Percentiles rank a stretch among this genome's conserved stretches.
These are phyloP conservation scores for Epichloe gansuensis DNA, from an alignment of 2,329 filamentous ascomycete genomes.

Conservation along the genomic window DNA sequence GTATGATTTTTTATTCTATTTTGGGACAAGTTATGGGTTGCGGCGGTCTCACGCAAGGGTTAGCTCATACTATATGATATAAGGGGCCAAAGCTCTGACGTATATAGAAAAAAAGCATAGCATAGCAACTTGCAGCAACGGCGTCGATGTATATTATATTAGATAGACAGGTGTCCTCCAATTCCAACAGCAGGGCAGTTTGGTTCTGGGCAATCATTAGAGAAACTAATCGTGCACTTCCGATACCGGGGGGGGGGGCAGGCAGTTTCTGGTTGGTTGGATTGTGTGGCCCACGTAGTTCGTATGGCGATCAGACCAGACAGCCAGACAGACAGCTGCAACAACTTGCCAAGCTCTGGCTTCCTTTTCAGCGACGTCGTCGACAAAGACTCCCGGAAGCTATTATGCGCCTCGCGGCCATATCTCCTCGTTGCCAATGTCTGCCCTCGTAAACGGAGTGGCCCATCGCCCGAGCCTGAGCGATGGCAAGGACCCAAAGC, in stretches of 20 bases:
- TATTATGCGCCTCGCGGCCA: conserved; percentile 31
- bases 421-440: conserved; percentile 32
- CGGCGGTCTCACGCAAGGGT: background rate
- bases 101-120: background rate
- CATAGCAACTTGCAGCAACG: background rate
- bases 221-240: no score
- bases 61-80: background rate
- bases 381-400: conserved; percentile 18
- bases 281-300: background rate
- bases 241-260: no score
- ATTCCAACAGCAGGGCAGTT: background rate
- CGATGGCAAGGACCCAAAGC: conserved; percentile 15
- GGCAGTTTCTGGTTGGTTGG: background rate
- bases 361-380: background rate
- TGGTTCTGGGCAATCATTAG: no score
- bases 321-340: background rate
- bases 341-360: background rate
- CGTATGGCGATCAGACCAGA: background rate
- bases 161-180: background rate
- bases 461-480: conserved; percentile 20
- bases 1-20: conserved; percentile 29
- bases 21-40: background rate
- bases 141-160: background rate
- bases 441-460: conserved; percentile 32
- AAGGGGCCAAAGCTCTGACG: background rate